phyloP scores from a whole-genome alignment of 1,284 basidiomycete genomes.

The Cerioporus squamosus region DNA sequence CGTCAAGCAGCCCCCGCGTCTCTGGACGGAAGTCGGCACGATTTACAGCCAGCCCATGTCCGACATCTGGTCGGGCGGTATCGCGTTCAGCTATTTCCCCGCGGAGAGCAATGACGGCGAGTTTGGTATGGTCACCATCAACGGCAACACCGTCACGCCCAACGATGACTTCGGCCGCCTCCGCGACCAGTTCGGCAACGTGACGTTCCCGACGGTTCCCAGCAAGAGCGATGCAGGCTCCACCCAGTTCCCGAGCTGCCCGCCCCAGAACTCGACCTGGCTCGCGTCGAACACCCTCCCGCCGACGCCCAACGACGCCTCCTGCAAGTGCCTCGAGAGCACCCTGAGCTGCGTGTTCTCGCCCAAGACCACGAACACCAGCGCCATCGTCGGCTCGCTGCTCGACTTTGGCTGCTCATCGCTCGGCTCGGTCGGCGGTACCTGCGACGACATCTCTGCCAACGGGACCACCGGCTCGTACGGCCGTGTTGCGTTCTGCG shows the following conservation, averaged over 20 bases:
- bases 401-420: conserved; percentile 73
- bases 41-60: conserved; percentile 77
- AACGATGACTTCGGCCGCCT: conserved; percentile 75
- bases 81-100: conserved; percentile 91
- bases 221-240: conserved; percentile 55
- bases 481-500: conserved; percentile 76
- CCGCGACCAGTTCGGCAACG: conserved; percentile 60
- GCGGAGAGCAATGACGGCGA: conserved; percentile 65
- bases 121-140: conserved; percentile 86
- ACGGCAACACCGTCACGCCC: conserved; percentile 64
- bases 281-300: conserved; percentile 75
- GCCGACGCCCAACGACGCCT: conserved; percentile 79
- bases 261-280: conserved; percentile 59
- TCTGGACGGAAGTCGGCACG: conserved; percentile 83
- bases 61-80: conserved; percentile 83
- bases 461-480: conserved; percentile 80
- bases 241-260: conserved; percentile 68
- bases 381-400: conserved; percentile 70
- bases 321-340: conserved; percentile 78
- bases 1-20: conserved; percentile 63
- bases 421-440: conserved; percentile 63
- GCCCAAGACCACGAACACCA: conserved; percentile 64
- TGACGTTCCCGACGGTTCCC: conserved; percentile 70
- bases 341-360: conserved; percentile 77
- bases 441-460: conserved; percentile 72